These are phyloP conservation scores for Phaffia rhodozyma DNA, from an alignment of 1,284 basidiomycete genomes.

Conservation along the genomic window DNA sequence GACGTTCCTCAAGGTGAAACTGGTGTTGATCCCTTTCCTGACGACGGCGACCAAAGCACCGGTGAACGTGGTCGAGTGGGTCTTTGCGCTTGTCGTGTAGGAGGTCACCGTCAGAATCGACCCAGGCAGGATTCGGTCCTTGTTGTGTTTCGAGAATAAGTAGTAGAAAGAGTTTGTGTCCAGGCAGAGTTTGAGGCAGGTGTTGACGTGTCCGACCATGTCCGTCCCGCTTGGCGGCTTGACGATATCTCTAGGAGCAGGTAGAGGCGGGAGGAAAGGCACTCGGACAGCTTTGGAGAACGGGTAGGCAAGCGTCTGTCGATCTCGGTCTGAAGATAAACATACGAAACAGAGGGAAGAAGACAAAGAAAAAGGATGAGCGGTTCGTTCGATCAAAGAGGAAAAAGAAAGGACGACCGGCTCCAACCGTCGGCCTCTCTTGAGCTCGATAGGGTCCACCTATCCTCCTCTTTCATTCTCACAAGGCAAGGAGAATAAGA, in stretches of 20 bases:
- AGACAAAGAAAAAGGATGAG: not conserved
- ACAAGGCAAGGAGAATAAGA: no score
- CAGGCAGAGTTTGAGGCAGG: constrained; percentile 50
- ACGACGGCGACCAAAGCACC: constrained; percentile 72
- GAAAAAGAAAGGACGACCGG: no score
- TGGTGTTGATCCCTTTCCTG: constrained; percentile 67
- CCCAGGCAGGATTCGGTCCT: constrained; percentile 57
- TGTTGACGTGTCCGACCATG: constrained; percentile 60
- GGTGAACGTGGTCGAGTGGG: constrained; percentile 63
- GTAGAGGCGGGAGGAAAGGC: constrained; percentile 32
- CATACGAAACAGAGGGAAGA: not conserved
- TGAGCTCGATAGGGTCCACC: not conserved
- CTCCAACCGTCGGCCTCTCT: no score
- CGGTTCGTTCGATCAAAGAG: no score
- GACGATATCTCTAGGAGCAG: constrained; percentile 35
- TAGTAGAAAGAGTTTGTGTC: constrained; percentile 55
- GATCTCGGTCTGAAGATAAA: constrained; percentile 3
- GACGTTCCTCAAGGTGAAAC: constrained; percentile 72
- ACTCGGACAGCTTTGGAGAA: constrained; percentile 59
- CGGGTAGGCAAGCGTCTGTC: constrained; percentile 43
- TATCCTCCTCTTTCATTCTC: not conserved
- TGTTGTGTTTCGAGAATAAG: constrained; percentile 47
- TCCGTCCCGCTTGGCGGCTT: constrained; percentile 52
- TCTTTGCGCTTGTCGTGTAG: constrained; percentile 38
- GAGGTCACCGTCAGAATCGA: constrained; percentile 61